These are phyloP conservation scores for Trichosporon faecale DNA, from an alignment of 1,284 basidiomycete genomes.

Conservation along the genomic window DNA sequence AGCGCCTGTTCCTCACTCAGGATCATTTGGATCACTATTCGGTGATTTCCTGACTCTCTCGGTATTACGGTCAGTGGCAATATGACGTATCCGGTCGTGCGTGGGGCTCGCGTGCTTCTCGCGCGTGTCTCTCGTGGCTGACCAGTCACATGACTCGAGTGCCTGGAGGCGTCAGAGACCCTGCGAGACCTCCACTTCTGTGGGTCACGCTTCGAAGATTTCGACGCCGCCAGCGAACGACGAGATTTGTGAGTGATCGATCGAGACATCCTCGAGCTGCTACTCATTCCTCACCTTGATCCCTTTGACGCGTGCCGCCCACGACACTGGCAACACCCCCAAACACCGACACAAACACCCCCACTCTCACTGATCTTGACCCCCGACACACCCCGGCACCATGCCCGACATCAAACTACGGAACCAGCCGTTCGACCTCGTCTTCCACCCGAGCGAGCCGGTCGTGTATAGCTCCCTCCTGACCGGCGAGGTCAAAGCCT, in stretches of 20 bases:
- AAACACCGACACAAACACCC: neutral
- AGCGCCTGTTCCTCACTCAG: neutral
- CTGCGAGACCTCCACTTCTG: constrained; percentile 6
- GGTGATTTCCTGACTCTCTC: constrained; percentile 1
- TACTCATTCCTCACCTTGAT: neutral
- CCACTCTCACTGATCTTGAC: neutral
- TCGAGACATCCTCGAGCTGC: neutral
- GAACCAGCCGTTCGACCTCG: constrained; percentile 77
- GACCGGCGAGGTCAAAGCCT: constrained; percentile 76
- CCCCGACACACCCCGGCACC: neutral
- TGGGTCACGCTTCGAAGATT: neutral
- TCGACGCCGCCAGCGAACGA: neutral
- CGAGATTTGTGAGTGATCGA: neutral
- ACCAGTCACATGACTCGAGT: neutral
- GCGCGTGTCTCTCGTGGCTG: neutral
- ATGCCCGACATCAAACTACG: constrained; percentile 51
- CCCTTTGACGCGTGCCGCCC: neutral
- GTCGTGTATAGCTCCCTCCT: constrained; percentile 75
- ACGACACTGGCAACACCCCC: neutral
- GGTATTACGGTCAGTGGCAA: constrained; percentile 1
- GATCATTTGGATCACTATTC: constrained; percentile 2
- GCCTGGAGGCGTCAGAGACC: neutral
- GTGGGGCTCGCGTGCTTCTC: neutral
- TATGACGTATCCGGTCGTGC: neutral
- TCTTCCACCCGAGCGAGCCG: constrained; percentile 70